Evolutionary conservation across 2,329 filamentous ascomycete species (phyloP).

Genomic region (Botrytis fabae): DNA sequence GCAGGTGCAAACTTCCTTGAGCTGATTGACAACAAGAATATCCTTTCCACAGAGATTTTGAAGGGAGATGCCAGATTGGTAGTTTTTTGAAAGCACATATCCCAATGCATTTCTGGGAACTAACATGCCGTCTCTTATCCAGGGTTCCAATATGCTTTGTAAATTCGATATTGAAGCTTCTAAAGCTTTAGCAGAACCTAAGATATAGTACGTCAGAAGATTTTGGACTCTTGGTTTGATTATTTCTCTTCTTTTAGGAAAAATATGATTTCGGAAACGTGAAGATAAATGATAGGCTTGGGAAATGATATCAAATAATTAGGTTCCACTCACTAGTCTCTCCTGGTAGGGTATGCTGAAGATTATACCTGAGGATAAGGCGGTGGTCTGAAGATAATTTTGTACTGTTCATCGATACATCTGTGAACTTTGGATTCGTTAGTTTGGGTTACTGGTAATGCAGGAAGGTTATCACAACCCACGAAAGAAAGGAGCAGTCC

Average conservation of each 20-base stretch:
- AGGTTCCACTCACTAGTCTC: not conserved
- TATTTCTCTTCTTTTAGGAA: not conserved
- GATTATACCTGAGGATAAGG: not conserved
- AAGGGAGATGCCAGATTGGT: not conserved
- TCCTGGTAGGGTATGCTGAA: not conserved
- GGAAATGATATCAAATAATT: not conserved
- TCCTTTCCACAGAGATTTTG: not conserved
- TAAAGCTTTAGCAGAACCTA: not conserved
- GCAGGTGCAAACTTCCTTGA: not conserved
- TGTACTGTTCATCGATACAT: not conserved
- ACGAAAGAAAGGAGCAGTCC: not conserved
- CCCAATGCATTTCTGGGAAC: not conserved
- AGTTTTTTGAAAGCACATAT: not conserved
- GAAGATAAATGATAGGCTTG: not conserved
- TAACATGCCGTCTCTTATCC: not conserved
- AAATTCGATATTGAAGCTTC: not conserved
- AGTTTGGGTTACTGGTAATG: not conserved
- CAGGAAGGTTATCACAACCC: not conserved
- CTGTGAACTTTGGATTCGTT: not conserved
- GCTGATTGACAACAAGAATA: not conserved
- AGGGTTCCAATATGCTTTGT: not conserved
- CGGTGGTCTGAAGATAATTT: not conserved
- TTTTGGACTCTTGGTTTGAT: not conserved
- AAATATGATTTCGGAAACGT: not conserved
- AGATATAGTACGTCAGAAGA: not conserved